Base-by-base conservation (phyloP, 1,284 basidiomycete genomes). In the Gymnopus androsaceus region DNA sequence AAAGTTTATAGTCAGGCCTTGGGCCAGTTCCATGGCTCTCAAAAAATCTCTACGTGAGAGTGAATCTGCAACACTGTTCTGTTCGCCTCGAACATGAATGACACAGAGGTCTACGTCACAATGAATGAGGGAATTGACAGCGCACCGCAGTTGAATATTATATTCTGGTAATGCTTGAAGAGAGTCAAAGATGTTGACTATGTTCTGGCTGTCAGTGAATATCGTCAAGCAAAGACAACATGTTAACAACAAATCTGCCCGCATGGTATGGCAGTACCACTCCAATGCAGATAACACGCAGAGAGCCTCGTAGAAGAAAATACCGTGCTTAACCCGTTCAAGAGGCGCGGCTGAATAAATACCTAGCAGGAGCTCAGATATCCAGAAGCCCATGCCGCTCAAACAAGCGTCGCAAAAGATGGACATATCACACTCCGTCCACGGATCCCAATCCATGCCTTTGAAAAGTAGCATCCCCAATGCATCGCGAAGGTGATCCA, bases 371-470 rank as follows among this genome's bases (percentile, higher is more conserved):
- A 37, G n/a, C 11, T 45, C 21, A 47, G 17, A 21, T 15, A 54
- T 31, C 52, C 52, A 54, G 23, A 21, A 54, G 9, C 41, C 52
- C 52, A 54, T 27, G 12, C 52, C 52, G 17, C 8, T 17, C 21
- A 37, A 19, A 23, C 42, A 54, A 3, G 52, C 31, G n/a, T 54
- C 31, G 45, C 52, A 54, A 31, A 15, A 54, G 4, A 54, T 31
- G 19, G 28, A 8, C n/a, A 54, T 14, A 8, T 54, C 41, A 4
- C 17, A 11, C n/a, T 54, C 41, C n/a, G 19, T n/a, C 11, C 2
- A 4, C 2, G 37, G 37, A 25, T 23, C 3, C 41, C 52, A 54
- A 27, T 36, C 30, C 31, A 37, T 31, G 14, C 41, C 14, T 6
- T 46, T 2, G 14, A 54, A 36, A 4, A 54, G 19, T 4, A 14